Percentiles rank a stretch among this genome's conserved stretches.
These are phyloP conservation scores for Carex pumila DNA, from an alignment of 176 grass and related monocot species.

Conservation along the genomic window DNA sequence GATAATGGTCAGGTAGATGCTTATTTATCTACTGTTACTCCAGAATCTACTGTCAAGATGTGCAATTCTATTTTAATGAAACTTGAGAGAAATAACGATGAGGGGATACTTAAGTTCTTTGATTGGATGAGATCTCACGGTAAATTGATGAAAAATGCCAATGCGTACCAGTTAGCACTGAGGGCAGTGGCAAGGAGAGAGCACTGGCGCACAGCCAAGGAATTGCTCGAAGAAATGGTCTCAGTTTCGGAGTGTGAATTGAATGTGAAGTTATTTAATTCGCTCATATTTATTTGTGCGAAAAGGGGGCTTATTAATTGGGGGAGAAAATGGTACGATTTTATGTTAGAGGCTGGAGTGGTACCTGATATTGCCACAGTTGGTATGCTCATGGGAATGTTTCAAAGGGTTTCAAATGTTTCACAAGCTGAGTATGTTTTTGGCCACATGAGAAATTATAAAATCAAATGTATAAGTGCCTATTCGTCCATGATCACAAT, in stretches of 20 bases:
- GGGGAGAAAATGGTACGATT: conserved; percentile 75
- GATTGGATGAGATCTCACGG: conserved; percentile 68
- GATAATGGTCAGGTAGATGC: conserved; percentile 3
- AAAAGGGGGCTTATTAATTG: conserved; percentile 65
- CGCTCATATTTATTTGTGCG: conserved; percentile 73
- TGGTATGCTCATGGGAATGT: conserved; percentile 92
- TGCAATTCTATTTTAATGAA: conserved; percentile 66
- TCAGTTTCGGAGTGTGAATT: conserved; percentile 36
- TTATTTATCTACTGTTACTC: conserved; percentile 27
- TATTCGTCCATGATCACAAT: conserved; percentile 80
- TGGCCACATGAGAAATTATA: conserved; percentile 45
- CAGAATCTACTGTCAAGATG: conserved; percentile 41
- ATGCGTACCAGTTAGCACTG: conserved; percentile 70
- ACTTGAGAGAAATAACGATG: conserved; percentile 60
- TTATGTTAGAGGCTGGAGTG: conserved; percentile 60
- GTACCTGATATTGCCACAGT: conserved; percentile 55
- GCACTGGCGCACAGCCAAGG: conserved; percentile 59
- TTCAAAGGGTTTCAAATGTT: conserved; percentile 63
- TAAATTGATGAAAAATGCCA: conserved; percentile 53
- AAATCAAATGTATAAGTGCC: conserved; percentile 54
- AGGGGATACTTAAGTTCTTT: conserved; percentile 55
- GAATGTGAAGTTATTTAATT: conserved; percentile 60
- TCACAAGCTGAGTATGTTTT: conserved; percentile 61
- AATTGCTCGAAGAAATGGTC: conserved; percentile 64
- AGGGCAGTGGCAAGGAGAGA: conserved; percentile 74